These are phyloP conservation scores for Candida stauntonica DNA, from an alignment of 805 yeast genomes.

Conservation along the genomic window DNA sequence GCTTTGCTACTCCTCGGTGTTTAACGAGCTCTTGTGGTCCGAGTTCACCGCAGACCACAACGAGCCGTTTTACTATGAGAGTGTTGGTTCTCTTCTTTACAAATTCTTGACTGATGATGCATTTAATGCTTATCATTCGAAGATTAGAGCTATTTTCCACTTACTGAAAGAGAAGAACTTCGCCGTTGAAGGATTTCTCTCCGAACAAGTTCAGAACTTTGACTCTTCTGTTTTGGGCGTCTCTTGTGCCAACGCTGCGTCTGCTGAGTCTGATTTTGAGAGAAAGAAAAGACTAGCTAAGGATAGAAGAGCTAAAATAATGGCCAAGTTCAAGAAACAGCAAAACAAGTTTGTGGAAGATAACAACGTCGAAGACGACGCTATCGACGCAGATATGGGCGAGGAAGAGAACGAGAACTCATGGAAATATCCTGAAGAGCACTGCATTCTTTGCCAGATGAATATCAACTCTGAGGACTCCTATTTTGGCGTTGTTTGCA, in stretches of 20 bases:
- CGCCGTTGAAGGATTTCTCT: conserved; percentile 28
- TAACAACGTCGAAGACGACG: conserved; percentile 32
- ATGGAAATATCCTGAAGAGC: conserved; percentile 71
- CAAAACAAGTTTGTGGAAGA: conserved; percentile 70
- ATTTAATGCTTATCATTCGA: conserved; percentile 44
- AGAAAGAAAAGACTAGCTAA: conserved; percentile 66
- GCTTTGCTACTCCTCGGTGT: conserved; percentile 25
- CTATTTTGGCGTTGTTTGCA: conserved; percentile 71
- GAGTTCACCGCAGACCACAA: conserved; percentile 32
- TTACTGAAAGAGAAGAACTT: conserved; percentile 28
- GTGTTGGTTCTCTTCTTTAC: conserved; percentile 38
- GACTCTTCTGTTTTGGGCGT: conserved; percentile 19
- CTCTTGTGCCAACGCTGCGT: conserved; percentile 1
- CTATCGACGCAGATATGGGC: conserved; percentile 36
- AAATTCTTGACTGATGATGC: conserved; percentile 37
- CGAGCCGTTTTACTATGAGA: conserved; percentile 35
- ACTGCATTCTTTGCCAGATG: conserved; percentile 81
- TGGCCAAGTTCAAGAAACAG: conserved; percentile 77
- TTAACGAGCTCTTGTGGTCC: conserved; percentile 34
- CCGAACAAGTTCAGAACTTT: conserved; percentile 35
- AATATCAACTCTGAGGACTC: conserved; percentile 54
- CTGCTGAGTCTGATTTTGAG: conserved; percentile 37
- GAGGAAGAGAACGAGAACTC: conserved; percentile 31
- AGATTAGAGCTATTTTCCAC: conserved; percentile 51
- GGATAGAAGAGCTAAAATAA: conserved; percentile 60